Evolutionary conservation across 192 early-diverging fungal genomes (phyloP).

Genomic region (Podila epicladia): DNA sequence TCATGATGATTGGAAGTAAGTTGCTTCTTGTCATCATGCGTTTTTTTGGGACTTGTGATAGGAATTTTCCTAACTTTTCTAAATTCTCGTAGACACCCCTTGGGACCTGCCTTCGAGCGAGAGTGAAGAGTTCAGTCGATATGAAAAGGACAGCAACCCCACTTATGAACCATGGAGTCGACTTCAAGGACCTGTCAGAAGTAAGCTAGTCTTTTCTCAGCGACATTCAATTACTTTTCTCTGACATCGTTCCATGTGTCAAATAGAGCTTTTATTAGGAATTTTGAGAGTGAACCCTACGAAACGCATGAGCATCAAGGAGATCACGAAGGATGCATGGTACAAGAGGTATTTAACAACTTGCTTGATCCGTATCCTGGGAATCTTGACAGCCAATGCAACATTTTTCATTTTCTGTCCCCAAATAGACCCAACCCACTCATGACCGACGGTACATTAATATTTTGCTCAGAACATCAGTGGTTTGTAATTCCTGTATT

Average conservation of each 20-base stretch:
- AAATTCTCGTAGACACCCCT: conserved; percentile 61
- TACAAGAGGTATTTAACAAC: conserved; percentile 51
- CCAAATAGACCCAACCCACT: conserved; percentile 59
- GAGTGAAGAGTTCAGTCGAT: conserved; percentile 68
- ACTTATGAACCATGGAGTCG: conserved; percentile 63
- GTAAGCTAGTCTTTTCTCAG: conserved; percentile 28
- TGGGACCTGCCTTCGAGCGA: conserved; percentile 72
- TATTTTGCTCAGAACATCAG: neutral
- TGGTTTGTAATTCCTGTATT: neutral
- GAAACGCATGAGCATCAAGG: conserved; percentile 53
- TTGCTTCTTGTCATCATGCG: neutral
- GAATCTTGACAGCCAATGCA: neutral
- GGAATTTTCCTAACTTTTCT: neutral
- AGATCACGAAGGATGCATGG: conserved; percentile 62
- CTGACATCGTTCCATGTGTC: no score
- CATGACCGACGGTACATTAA: conserved; percentile 52
- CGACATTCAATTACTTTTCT: neutral
- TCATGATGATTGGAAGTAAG: conserved; percentile 74
- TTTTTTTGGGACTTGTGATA: neutral
- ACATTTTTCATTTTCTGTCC: neutral
- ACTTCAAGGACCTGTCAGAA: conserved; percentile 54
- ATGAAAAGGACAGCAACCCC: conserved; percentile 38
- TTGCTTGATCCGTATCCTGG: neutral
- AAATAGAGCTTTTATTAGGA: conserved; percentile 52
- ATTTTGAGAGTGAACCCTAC: conserved; percentile 61